A percentile compares a stretch with the other conserved stretches of the same genome.
Evolutionary conservation across 495 filamentous ascomycete species (phyloP).

Genomic region (Penicillium nucicola): DNA sequence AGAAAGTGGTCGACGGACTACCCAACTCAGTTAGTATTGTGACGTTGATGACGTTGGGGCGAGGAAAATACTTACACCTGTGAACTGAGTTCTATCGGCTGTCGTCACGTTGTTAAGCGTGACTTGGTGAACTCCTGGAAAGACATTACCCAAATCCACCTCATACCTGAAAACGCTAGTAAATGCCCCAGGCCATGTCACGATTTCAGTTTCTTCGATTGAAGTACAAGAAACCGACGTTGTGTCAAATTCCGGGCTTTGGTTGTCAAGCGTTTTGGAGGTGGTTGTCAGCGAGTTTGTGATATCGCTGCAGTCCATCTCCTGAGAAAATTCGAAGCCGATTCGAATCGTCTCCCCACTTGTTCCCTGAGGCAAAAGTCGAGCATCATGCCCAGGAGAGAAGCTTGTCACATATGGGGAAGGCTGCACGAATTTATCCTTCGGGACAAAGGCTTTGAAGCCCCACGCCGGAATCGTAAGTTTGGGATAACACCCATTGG

Average conservation of each 20-base stretch:
- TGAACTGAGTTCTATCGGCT: conserved; percentile 27
- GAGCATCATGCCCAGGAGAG: conserved; percentile 52
- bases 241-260: conserved; percentile 18
- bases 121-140: conserved; percentile 45
- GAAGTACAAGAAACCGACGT: conserved; percentile 12
- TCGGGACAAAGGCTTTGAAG: conserved; percentile 56
- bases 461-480: conserved; percentile 49
- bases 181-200: conserved; percentile 30
- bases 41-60: background rate
- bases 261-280: conserved; percentile 34
- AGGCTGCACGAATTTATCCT: conserved; percentile 36
- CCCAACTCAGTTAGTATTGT: conserved; percentile 22
- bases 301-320: conserved; percentile 53
- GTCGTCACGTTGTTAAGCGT: conserved; percentile 44
- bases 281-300: conserved; percentile 36
- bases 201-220: conserved; percentile 14
- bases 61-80: conserved; percentile 25
- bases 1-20: conserved; percentile 54
- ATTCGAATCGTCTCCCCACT: conserved; percentile 34
- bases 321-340: conserved; percentile 50
- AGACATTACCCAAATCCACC: conserved; percentile 41
- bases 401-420: conserved; percentile 57
- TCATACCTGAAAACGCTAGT: conserved; percentile 33
- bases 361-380: conserved; percentile 39
- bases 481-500: conserved; percentile 47